Percentiles rank a stretch among this genome's conserved stretches.
Evolutionary conservation across 2,329 filamentous ascomycete genomes (phyloP).

Genomic region (Fusarium heterosporum): DNA sequence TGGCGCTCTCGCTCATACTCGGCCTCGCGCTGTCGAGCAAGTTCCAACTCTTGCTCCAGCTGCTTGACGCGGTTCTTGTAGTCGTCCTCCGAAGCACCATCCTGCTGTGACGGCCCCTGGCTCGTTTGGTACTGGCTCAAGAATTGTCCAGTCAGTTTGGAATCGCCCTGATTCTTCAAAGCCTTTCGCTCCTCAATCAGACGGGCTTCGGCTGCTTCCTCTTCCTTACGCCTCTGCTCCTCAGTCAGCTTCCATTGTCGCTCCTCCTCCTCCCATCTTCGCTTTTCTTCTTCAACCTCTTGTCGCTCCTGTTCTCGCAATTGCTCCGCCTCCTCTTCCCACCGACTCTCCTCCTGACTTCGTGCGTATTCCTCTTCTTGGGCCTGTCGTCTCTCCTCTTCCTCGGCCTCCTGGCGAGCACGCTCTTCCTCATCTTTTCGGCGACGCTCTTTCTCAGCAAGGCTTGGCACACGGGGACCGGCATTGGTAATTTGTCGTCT

Average conservation of each 20-base stretch:
- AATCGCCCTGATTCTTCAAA: constrained; percentile 72
- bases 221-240: constrained; percentile 76
- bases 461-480: constrained; percentile 79
- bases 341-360: constrained; percentile 72
- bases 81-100: constrained; percentile 53
- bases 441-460: constrained; percentile 84
- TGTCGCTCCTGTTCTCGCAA: constrained; percentile 70
- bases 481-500: constrained; percentile 92
- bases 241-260: constrained; percentile 82
- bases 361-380: constrained; percentile 74
- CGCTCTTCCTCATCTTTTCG: constrained; percentile 71
- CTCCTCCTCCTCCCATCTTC: constrained; percentile 83
- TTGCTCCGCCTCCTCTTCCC: constrained; percentile 73
- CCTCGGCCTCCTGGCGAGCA: constrained; percentile 65
- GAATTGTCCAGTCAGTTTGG: constrained; percentile 82
- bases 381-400: constrained; percentile 61
- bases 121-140: constrained; percentile 88
- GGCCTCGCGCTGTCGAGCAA: constrained; percentile 71
- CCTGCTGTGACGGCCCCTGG: constrained; percentile 52
- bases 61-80: constrained; percentile 80
- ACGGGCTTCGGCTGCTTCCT: constrained; percentile 76
- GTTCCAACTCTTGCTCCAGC: constrained; percentile 78
- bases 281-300: constrained; percentile 74
- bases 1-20: constrained; percentile 70
- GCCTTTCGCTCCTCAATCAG: constrained; percentile 74